Evolutionary conservation across 805 yeast genomes (phyloP).

Genomic region (Nakazawaea siamensis): DNA sequence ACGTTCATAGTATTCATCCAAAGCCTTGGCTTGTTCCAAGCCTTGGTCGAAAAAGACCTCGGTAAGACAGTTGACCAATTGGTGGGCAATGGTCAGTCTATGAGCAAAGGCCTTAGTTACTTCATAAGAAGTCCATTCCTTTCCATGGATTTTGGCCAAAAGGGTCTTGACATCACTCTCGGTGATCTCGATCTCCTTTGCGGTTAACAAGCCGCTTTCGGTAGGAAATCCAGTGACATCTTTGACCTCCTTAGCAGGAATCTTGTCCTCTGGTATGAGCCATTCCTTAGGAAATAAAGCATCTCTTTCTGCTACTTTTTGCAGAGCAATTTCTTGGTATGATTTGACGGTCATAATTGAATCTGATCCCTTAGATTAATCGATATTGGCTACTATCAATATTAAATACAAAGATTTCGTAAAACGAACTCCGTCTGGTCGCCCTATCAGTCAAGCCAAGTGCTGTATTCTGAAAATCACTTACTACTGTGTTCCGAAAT

Average conservation of each 20-base stretch:
- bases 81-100: conserved; percentile 52
- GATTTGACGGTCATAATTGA: conserved; percentile 1
- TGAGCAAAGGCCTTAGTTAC: conserved; percentile 50
- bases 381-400: too few relatives aligned
- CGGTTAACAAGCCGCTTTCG: conserved; percentile 25
- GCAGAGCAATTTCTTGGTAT: conserved; percentile 31
- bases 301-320: conserved; percentile 32
- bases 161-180: conserved; percentile 18
- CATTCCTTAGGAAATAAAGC: conserved; percentile 36
- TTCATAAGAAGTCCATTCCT: conserved; percentile 31
- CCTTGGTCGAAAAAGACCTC: conserved; percentile 52
- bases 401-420: too few relatives aligned
- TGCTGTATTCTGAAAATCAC: too few relatives aligned
- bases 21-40: conserved; percentile 40
- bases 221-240: conserved; percentile 31
- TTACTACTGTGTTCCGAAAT: too few relatives aligned
- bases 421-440: too few relatives aligned
- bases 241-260: conserved; percentile 23
- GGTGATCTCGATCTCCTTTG: conserved; percentile 31
- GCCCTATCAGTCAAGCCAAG: too few relatives aligned
- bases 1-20: conserved; percentile 41
- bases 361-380: too few relatives aligned
- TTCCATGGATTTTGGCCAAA: conserved; percentile 11
- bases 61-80: conserved; percentile 32
- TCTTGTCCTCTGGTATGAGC: conserved; percentile 26